These are phyloP conservation scores for Ascochyta pisi DNA, from an alignment of 2,329 filamentous ascomycete species.

Conservation along the genomic window DNA sequence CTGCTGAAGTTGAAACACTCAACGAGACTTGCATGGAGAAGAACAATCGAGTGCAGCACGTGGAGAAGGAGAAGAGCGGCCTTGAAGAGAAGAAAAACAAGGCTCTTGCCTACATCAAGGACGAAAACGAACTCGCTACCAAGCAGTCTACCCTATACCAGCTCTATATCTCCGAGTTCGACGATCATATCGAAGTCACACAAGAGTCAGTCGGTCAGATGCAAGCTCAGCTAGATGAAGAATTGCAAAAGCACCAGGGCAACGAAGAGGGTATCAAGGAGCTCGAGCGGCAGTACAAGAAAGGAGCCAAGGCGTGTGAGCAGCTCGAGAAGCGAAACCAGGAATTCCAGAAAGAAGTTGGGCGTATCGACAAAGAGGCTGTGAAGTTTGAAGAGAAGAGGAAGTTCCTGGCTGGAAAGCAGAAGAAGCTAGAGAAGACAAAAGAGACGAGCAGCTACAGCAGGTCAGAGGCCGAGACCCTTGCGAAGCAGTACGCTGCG, in stretches of 20 bases:
- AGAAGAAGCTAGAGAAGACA: constrained; percentile 92
- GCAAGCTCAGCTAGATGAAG: constrained; percentile 82
- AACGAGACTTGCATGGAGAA: constrained; percentile 97
- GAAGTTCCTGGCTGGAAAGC: constrained; percentile 89
- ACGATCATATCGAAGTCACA: constrained; percentile 86
- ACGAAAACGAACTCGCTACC: constrained; percentile 89
- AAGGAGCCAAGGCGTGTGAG: constrained; percentile 83
- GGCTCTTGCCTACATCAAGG: constrained; percentile 83
- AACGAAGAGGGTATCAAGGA: constrained; percentile 89
- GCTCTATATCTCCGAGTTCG: constrained; percentile 85
- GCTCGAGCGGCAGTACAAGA: constrained; percentile 83
- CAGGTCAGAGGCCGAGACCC: constrained; percentile 74
- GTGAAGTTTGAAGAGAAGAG: constrained; percentile 98
- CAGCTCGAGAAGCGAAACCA: constrained; percentile 82
- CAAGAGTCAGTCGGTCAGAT: constrained; percentile 91
- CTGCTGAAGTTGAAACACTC: constrained; percentile 84
- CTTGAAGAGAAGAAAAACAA: constrained; percentile 97
- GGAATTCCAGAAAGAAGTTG: constrained; percentile 80
- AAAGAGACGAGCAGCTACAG: constrained; percentile 78
- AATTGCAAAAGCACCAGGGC: constrained; percentile 90
- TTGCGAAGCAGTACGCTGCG: constrained; percentile 76
- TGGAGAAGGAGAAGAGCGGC: constrained; percentile 93
- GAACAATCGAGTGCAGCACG: constrained; percentile 91
- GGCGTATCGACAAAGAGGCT: constrained; percentile 92
- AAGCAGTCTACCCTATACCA: constrained; percentile 95